Percentiles rank a stretch among this genome's conserved stretches.
Evolutionary conservation across 108 stramenopile genomes (phyloP).

Genomic region (Pseudonitzschia pungens): DNA sequence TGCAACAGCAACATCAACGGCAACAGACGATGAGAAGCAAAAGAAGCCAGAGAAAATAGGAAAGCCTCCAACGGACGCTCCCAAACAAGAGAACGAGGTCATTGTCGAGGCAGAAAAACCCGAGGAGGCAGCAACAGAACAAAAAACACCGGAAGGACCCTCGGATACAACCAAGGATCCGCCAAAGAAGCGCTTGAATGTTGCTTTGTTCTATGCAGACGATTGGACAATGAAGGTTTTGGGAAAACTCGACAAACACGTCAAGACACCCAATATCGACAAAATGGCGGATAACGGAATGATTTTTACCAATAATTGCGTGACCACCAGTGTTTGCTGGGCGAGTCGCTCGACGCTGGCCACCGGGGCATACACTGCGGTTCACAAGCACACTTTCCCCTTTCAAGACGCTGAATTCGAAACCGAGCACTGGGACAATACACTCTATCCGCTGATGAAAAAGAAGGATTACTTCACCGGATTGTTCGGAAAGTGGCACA

Average conservation of each 20-base stretch:
- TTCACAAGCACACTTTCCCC: constrained; percentile 41
- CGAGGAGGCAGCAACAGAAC: not conserved
- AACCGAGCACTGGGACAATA: constrained; percentile 57
- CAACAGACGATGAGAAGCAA: too few relatives aligned
- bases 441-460: constrained; percentile 61
- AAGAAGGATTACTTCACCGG: constrained; percentile 58
- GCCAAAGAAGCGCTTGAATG: constrained; percentile 42
- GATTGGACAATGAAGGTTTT: constrained; percentile 54
- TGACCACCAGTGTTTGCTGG: constrained; percentile 85
- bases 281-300: constrained; percentile 67
- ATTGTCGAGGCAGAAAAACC: not conserved
- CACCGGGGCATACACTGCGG: constrained; percentile 63
- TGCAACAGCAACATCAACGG: too few relatives aligned
- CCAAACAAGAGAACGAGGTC: too few relatives aligned
- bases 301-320: constrained; percentile 75
- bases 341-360: constrained; percentile 67
- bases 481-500: constrained; percentile 74
- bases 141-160: too few relatives aligned
- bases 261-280: constrained; percentile 65
- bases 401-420: constrained; percentile 19
- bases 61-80: too few relatives aligned
- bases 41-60: too few relatives aligned
- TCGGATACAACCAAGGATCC: too few relatives aligned
- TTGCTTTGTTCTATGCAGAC: constrained; percentile 61
- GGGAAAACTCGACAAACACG: constrained; percentile 36